Evolutionary conservation across 2,329 filamentous ascomycete genomes (phyloP).

Genomic region (Trematosphaeria pertusa): DNA sequence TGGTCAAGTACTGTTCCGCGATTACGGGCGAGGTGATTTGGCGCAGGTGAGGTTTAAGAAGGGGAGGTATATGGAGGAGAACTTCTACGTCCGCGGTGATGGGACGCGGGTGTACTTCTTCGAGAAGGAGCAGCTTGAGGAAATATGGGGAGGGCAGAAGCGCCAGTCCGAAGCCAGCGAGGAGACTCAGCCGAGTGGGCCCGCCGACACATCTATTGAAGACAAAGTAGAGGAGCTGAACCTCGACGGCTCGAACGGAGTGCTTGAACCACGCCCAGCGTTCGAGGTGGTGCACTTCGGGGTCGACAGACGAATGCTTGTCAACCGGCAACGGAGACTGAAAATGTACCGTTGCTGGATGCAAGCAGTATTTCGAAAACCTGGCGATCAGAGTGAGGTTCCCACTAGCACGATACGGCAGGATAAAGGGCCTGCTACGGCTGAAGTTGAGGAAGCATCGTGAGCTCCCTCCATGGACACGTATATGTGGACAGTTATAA

Average conservation of each 20-base stretch:
- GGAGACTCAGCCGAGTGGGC: constrained; percentile 9
- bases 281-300: constrained; percentile 80
- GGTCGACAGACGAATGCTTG: constrained; percentile 85
- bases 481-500: background rate
- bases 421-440: constrained; percentile 21
- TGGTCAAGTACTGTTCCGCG: constrained; percentile 91
- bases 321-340: constrained; percentile 86
- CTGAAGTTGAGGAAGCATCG: constrained; percentile 9
- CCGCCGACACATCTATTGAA: constrained; percentile 4
- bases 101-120: constrained; percentile 98
- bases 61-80: constrained; percentile 90
- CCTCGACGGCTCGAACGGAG: constrained; percentile 8
- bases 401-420: constrained; percentile 44
- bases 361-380: constrained; percentile 80
- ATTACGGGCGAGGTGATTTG: constrained; percentile 94
- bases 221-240: constrained; percentile 12
- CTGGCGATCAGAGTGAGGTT: constrained; percentile 39
- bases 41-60: constrained; percentile 98
- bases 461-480: background rate
- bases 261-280: constrained; percentile 22
- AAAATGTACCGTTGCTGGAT: constrained; percentile 99
- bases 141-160: constrained; percentile 72
- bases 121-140: constrained; percentile 78
- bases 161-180: constrained; percentile 1
- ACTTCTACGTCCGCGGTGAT: constrained; percentile 95